Conservation (phyloP, 2,329 filamentous ascomycete species). For the Trichoderma aggressivum region DNA sequence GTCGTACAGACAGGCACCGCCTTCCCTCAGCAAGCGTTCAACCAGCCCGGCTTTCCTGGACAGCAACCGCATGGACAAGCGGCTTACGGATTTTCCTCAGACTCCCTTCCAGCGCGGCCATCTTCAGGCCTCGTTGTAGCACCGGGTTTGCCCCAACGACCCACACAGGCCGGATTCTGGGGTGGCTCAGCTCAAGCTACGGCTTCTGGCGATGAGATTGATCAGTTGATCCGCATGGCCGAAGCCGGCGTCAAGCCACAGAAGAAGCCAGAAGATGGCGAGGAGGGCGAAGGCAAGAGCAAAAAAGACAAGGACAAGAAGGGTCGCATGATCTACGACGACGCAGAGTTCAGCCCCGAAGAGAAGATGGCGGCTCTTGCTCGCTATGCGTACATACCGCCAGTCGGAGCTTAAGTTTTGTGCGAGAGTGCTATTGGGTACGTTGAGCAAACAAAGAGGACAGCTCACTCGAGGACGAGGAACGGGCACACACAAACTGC, state of each 20-base stretch:
- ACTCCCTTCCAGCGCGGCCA: constrained; percentile 46
- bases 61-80: constrained; percentile 22
- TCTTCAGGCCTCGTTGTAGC: constrained; percentile 38
- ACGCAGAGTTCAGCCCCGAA: constrained; percentile 77
- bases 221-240: constrained; percentile 62
- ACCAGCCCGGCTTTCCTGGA: constrained; percentile 26
- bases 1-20: constrained; percentile 23
- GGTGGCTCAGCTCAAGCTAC: constrained; percentile 25
- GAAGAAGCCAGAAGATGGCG: constrained; percentile 37
- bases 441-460: not conserved
- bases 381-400: constrained; percentile 62
- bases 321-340: constrained; percentile 73
- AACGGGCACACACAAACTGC: not conserved
- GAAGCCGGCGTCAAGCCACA: constrained; percentile 56
- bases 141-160: constrained; percentile 44
- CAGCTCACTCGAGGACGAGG: not conserved
- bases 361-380: constrained; percentile 81
- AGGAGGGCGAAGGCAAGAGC: constrained; percentile 57
- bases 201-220: constrained; percentile 56
- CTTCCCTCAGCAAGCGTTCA: constrained; percentile 7
- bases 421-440: not conserved
- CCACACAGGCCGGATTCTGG: constrained; percentile 35
- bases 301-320: constrained; percentile 69
- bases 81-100: constrained; percentile 37
- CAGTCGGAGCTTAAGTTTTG: constrained; percentile 23